phyloP scores from a whole-genome alignment of 495 filamentous ascomycete species.

The Aspergillus saccharolyticus region DNA sequence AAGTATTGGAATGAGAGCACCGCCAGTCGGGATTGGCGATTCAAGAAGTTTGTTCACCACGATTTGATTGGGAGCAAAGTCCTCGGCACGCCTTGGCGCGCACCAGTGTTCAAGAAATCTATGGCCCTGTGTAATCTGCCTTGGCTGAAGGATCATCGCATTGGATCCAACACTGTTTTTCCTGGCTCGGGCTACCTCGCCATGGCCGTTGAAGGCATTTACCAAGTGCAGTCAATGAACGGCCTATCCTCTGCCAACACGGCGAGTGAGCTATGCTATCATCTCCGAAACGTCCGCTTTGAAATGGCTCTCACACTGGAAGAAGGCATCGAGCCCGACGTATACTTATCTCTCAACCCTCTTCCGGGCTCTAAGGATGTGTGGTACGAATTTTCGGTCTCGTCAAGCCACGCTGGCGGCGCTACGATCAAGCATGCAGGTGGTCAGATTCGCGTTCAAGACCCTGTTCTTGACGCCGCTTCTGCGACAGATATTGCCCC shows the following conservation, averaged over 20 bases:
- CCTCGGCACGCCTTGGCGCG: conserved; percentile 28
- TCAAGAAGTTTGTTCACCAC: conserved; percentile 39
- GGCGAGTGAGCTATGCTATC: neutral
- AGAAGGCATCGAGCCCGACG: neutral
- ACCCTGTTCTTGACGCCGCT: neutral
- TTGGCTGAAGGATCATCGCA: conserved; percentile 46
- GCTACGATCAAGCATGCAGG: conserved; percentile 19
- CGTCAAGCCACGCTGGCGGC: conserved; percentile 22
- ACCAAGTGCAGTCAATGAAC: conserved; percentile 13
- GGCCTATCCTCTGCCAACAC: neutral
- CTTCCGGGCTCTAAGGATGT: neutral
- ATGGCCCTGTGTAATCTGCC: conserved; percentile 36
- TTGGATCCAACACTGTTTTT: conserved; percentile 38
- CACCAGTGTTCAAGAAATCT: conserved; percentile 38
- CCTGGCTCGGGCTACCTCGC: conserved; percentile 41
- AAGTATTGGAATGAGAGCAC: conserved; percentile 43
- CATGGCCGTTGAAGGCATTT: conserved; percentile 45
- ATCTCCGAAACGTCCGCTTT: conserved; percentile 3
- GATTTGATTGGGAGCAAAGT: conserved; percentile 40
- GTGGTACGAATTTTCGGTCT: neutral
- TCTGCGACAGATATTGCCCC: neutral
- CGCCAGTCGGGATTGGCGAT: conserved; percentile 37
- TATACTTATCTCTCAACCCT: conserved; percentile 13
- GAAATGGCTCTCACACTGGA: neutral
- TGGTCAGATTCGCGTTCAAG: conserved; percentile 22